phyloP scores from a whole-genome alignment of 2,329 filamentous ascomycete species.

The Colletotrichum sansevieriae region DNA sequence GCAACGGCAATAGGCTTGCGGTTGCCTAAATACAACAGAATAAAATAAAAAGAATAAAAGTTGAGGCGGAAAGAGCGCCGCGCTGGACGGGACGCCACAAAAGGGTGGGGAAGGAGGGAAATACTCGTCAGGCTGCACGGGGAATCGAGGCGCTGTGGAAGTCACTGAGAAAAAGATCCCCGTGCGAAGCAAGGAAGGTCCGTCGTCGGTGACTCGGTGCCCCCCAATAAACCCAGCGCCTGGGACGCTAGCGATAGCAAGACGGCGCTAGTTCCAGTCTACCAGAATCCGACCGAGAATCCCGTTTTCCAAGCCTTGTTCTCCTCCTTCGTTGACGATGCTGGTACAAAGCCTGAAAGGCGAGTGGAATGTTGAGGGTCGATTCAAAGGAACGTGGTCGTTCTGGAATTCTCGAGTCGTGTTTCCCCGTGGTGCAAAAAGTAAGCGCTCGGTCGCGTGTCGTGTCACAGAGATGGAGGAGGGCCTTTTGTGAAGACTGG shows the following conservation, averaged over 20 bases:
- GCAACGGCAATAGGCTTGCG: neutral
- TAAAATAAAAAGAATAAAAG: conserved; percentile 3
- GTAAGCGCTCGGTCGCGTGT: neutral
- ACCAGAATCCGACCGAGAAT: conserved; percentile 26
- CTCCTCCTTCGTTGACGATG: neutral
- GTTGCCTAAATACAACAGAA: neutral
- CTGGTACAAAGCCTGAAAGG: neutral
- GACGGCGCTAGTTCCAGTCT: conserved; percentile 34
- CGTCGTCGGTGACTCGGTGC: neutral
- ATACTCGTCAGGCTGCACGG: neutral
- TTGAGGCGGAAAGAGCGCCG: neutral
- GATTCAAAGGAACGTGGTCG: neutral
- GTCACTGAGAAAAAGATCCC: neutral
- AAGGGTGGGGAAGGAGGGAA: conserved; percentile 5
- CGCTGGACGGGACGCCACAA: conserved; percentile 1
- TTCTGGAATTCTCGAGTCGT: neutral
- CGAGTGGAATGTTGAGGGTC: no score
- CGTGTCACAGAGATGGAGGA: neutral
- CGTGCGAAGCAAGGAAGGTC: conserved; percentile 1
- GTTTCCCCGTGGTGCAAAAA: neutral
- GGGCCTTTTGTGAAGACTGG: neutral
- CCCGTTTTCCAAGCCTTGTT: neutral
- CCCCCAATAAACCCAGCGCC: conserved; percentile 8
- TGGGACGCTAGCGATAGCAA: neutral
- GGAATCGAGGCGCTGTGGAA: conserved; percentile 7